Base-by-base conservation (phyloP, 768 basidiomycete genomes). In the Boletus fagicola region DNA sequence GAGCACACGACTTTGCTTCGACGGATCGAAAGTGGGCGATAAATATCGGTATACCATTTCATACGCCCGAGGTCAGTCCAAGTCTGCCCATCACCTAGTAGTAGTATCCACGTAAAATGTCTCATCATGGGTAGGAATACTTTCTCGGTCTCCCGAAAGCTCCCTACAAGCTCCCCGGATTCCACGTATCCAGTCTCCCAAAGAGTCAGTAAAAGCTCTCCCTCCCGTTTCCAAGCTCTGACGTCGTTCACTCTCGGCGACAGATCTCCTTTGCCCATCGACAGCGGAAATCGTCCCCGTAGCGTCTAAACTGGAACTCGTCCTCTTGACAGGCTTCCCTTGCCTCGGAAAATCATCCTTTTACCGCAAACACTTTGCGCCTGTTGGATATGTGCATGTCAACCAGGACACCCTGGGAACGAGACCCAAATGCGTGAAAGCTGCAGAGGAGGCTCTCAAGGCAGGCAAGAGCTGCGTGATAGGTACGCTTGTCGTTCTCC, bases 1-100 rank as follows among this genome's bases (percentile, higher is more conserved):
- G 94, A 45, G 74, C 78, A 45, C 71, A 73, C 28, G 94, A 97
- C 73, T 91, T 90, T 68, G 81, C 88, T 8, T 84, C 86, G 58
- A 89, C 88, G 0, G 94, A 97, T 71, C 80, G 88, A 44, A 92
- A 95, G 72, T 92, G 87, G 79, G 92, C 94, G 0, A 68, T 85
- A 3, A 96, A 95, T 62, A 67, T 87, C 9, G 87, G 78, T 0
- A 68, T 97, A 3, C 75, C 75, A 11, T 97, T 96, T 68, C 78
- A 79, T 49, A 95, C 94, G 0, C 94, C 94, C 18, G 94, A 97
- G 77, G 92, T 92, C 59, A 9, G 60, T 31, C 39, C 20, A 20
- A 9, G 5, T 54, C 28, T 22, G 22, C 20, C 30, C 11, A 40
- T 43, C 39, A 9, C 4, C 22, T 26, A 22, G 22, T 18, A 30